Conservation (phyloP, 495 filamentous ascomycete genomes). For the Letharia columbiana region DNA sequence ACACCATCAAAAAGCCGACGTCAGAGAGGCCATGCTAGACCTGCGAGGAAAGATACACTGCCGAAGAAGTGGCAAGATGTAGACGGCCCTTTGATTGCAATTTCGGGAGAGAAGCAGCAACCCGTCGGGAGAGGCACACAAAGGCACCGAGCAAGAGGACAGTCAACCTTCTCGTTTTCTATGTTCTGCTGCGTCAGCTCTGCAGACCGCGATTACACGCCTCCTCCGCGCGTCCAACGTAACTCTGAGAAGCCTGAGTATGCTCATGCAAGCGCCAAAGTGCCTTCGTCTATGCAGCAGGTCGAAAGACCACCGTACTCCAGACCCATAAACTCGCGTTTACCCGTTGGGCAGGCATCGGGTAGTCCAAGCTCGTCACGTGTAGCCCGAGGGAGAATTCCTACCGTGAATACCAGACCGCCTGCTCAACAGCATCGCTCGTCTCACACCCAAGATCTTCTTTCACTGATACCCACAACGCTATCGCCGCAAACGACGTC, state of each 20-base stretch:
- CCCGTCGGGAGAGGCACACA: conserved; percentile 5
- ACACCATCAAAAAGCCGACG: conserved; percentile 21
- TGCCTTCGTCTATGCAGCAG: background rate
- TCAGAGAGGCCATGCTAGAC: conserved; percentile 23
- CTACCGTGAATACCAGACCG: conserved; percentile 17
- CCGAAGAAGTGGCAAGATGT: conserved; percentile 33
- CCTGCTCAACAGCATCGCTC: conserved; percentile 33
- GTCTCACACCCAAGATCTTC: conserved; percentile 41
- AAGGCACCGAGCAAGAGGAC: conserved; percentile 8
- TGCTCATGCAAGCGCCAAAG: background rate
- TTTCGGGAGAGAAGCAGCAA: conserved; percentile 24
- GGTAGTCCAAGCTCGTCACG: conserved; percentile 2
- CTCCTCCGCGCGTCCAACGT: conserved; percentile 17
- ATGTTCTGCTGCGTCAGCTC: conserved; percentile 17
- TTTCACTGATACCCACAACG: conserved; percentile 57
- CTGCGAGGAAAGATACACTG: conserved; percentile 26
- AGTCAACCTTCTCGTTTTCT: conserved; percentile 1
- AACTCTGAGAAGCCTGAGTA: background rate
- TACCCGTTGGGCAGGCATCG: background rate
- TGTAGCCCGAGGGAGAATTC: background rate
- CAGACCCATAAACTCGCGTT: background rate
- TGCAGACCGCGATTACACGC: background rate
- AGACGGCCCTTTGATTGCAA: conserved; percentile 32
- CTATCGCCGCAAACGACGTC: conserved; percentile 58
- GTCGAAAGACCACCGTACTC: background rate